A percentile compares a stretch with the other conserved stretches of the same genome.
Evolutionary conservation across 768 basidiomycete genomes (phyloP).

Genomic region (Exsudoporus frostii): DNA sequence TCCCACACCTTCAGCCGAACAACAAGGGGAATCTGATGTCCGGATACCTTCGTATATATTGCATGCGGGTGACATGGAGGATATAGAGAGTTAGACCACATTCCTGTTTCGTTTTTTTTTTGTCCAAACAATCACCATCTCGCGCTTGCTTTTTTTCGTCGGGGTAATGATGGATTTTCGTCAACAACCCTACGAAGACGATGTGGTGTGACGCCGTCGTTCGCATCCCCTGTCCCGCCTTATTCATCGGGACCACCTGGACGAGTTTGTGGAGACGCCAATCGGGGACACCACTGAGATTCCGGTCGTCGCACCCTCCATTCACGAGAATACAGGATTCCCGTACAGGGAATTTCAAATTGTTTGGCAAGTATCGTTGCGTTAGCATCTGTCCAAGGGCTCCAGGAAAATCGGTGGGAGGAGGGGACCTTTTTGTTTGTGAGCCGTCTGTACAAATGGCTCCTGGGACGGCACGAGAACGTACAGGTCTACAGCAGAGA

Average conservation of each 20-base stretch:
- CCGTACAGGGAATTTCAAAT: no score
- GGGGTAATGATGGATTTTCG: no score
- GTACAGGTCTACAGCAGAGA: no score
- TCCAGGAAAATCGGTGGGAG: no score
- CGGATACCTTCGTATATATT: conserved; percentile 22
- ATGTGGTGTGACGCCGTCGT: neutral
- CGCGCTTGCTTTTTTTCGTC: neutral
- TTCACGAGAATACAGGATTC: no score
- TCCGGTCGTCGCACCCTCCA: neutral
- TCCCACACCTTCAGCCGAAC: conserved; percentile 53
- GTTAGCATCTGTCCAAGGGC: no score
- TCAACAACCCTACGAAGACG: neutral
- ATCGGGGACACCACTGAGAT: neutral
- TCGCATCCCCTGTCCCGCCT: neutral
- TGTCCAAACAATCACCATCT: neutral
- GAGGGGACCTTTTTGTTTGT: no score
- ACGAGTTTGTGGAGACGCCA: neutral
- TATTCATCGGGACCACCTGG: neutral
- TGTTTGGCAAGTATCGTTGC: no score
- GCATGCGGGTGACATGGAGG: conserved; percentile 5
- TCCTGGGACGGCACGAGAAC: no score
- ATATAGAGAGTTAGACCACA: conserved; percentile 8
- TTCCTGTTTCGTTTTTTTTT: neutral
- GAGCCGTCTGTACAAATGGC: no score
- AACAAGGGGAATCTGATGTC: conserved; percentile 51